Evolutionary conservation across 2,329 filamentous ascomycete species (phyloP).

Genomic region (Ceratocystis eucalypticola): DNA sequence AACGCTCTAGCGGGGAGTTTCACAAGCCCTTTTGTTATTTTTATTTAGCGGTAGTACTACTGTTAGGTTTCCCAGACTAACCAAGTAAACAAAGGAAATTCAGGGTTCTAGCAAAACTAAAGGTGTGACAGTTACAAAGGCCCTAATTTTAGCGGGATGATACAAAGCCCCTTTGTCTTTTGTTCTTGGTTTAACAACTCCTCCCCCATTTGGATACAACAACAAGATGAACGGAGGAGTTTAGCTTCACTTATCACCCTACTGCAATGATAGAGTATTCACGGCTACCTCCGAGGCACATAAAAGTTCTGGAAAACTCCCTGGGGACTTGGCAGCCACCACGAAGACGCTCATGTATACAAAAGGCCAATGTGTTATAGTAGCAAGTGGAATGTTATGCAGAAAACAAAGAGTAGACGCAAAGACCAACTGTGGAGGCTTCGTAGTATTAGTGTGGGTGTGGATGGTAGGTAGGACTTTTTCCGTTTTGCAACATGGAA

Average conservation of each 20-base stretch:
- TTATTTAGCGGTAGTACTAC: not conserved
- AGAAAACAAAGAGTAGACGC: not conserved
- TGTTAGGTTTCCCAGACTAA: not conserved
- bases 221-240: no score
- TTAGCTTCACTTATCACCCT: no score
- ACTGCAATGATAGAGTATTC: not conserved
- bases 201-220: no score
- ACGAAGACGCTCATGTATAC: not conserved
- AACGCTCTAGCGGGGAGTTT: conserved; percentile 4
- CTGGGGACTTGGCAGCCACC: not conserved
- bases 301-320: not conserved
- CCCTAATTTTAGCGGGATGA: not conserved
- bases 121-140: not conserved
- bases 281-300: conserved; percentile 1
- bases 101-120: not conserved
- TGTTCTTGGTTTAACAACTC: not conserved
- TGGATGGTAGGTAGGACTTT: not conserved
- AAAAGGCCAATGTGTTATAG: not conserved
- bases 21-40: not conserved
- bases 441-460: not conserved
- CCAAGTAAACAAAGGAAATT: not conserved
- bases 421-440: not conserved
- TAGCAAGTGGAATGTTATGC: not conserved
- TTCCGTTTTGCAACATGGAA: no score
- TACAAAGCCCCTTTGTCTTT: conserved; percentile 1